phyloP scores from a whole-genome alignment of 2,329 filamentous ascomycete species.

The Clarireedia monteithiana region DNA sequence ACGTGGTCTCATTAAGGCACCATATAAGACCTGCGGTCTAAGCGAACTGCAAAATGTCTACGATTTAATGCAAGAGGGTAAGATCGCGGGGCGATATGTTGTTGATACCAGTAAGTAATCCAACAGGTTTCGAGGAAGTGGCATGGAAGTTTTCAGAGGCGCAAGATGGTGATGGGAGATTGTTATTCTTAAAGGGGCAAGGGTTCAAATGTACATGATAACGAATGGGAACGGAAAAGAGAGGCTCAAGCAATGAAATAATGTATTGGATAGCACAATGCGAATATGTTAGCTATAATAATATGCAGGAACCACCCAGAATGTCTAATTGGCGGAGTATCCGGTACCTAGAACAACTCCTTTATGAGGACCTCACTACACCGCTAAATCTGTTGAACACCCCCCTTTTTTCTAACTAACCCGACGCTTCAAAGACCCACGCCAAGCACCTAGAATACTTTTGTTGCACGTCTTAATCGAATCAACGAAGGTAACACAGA shows the following conservation, averaged over 20 bases:
- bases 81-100: conserved; percentile 73
- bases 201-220: background rate
- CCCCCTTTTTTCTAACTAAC: background rate
- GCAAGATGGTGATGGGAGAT: background rate
- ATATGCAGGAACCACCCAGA: background rate
- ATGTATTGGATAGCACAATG: background rate
- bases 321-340: too few species aligned
- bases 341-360: too few species aligned
- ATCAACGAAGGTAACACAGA: background rate
- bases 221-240: background rate
- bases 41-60: conserved; percentile 76
- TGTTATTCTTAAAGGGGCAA: background rate
- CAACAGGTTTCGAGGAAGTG: background rate
- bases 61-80: conserved; percentile 61
- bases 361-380: background rate
- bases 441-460: background rate
- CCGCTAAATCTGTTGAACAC: background rate
- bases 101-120: conserved; percentile 63
- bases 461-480: conserved; percentile 4
- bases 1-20: conserved; percentile 71
- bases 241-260: background rate
- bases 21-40: conserved; percentile 78
- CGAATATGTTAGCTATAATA: background rate
- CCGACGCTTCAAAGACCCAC: background rate
- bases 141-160: background rate